A percentile compares a stretch with the other conserved stretches of the same genome.
phyloP scores from a whole-genome alignment of 106 monocot genomes.

The Platanthera guangdongensis region DNA sequence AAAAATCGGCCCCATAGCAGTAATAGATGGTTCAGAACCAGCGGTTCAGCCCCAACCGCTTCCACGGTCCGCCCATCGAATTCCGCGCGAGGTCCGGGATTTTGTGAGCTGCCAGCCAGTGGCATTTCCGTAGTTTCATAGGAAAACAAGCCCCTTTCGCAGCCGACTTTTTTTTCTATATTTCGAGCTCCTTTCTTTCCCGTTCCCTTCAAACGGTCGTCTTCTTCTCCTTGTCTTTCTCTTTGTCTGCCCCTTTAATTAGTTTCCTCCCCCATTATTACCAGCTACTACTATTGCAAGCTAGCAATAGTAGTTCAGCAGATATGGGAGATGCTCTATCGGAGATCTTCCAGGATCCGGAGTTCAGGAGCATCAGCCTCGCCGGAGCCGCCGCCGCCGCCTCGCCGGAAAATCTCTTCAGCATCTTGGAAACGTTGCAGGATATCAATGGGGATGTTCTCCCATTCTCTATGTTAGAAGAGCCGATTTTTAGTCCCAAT shows the following conservation, averaged over 20 bases:
- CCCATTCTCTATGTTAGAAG: conserved; percentile 20
- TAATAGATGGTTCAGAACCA: no score
- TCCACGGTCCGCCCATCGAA: no score
- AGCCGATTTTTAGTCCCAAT: conserved; percentile 8
- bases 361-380: conserved; percentile 18
- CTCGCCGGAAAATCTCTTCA: conserved; percentile 62
- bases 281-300: neutral
- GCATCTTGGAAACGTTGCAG: conserved; percentile 48
- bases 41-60: no score
- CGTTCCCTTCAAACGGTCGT: conserved; percentile 15
- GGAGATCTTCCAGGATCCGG: conserved; percentile 32
- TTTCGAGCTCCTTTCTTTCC: conserved; percentile 1
- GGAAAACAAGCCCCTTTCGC: neutral
- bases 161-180: conserved; percentile 23
- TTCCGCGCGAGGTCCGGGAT: neutral
- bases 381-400: conserved; percentile 9
- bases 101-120: neutral
- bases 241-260: neutral
- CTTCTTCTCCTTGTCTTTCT: neutral
- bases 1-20: no score
- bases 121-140: conserved; percentile 7
- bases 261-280: neutral
- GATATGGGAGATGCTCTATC: conserved; percentile 33
- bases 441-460: conserved; percentile 9
- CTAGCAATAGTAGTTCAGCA: no score